Conservation (phyloP, 2,329 filamentous ascomycete species). For the Exophiala bonariae region DNA sequence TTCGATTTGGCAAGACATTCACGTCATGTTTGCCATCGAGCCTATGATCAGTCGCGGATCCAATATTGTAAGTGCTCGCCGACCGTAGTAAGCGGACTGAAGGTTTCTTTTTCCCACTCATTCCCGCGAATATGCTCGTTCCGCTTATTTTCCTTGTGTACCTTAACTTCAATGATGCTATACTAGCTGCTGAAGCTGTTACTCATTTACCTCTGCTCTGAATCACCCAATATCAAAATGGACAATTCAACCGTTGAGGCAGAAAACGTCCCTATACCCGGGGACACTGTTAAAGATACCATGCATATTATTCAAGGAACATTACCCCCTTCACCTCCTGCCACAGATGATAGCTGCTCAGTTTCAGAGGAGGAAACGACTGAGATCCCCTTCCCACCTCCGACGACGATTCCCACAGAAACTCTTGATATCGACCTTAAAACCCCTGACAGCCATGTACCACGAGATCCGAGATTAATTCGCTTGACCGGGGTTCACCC, state of each 20-base stretch:
- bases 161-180: no score
- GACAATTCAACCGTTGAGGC: no score
- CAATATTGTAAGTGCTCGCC: conserved; percentile 2
- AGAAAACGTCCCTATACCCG: no score
- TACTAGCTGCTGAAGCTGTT: no score
- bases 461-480: conserved; percentile 77
- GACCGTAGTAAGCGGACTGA: no score
- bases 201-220: no score
- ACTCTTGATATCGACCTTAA: conserved; percentile 75
- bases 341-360: conserved; percentile 25
- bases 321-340: conserved; percentile 26
- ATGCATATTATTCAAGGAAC: conserved; percentile 1
- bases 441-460: conserved; percentile 80
- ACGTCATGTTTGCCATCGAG: no score
- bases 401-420: conserved; percentile 54
- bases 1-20: not conserved
- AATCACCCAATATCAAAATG: no score
- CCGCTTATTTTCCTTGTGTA: no score
- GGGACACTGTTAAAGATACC: no score
- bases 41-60: not conserved
- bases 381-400: conserved; percentile 69
- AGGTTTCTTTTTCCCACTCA: no score
- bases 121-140: no score
- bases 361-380: conserved; percentile 15
- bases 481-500: conserved; percentile 85